Evolutionary conservation across 2,329 filamentous ascomycete species (phyloP), one percentile per base, ranked within the genome.

Genomic region (Thelonectria olida): DNA sequence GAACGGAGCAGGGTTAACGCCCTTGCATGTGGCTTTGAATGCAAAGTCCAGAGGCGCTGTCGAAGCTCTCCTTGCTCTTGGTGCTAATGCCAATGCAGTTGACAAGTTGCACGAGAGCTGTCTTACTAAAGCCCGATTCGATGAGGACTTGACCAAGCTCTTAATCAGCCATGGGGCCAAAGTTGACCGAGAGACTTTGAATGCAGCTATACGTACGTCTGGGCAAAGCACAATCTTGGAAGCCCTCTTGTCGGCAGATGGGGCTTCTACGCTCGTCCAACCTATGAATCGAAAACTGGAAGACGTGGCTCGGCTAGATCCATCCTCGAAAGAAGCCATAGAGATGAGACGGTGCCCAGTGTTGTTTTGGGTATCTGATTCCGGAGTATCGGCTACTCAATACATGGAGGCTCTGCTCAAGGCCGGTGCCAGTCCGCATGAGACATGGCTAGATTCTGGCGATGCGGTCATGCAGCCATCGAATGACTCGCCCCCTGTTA

Each of bases 81-180:
- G 67, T 2, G 58, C 64, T 7, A 19, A 69, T 31, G 48, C 61
- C 20, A 61, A 69, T 9, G 60, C 41, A 2, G 27, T 61, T 4
- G 54, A 67, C 45, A 44, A 20, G 0, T 2, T 2, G 6, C 58
- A 50, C 3, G 15, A 39, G 7, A 54, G 25, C 2, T 67, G 64
- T 34, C 41, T 69, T n/a, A 44, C 47, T 15, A 47, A 48, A 36
- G 66, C 60, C 44, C 27, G 38, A 1, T 12, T 23, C 6, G 7
- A 59, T 8, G 50, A 50, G 22, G 52, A 49, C 9, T 51, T 62
- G 20, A 8, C 61, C 36, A 52, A 25, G 3, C 55, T 69, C 9
- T 42, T 69, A 9, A 53, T 68, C 7, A 23, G 13, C 1, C 54
- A 62, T 20, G 67, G 59, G 7, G 62, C 64, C 7, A 54, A 51